Conservation (phyloP, 2,329 filamentous ascomycete species). For the Monosporascus sp. region DNA sequence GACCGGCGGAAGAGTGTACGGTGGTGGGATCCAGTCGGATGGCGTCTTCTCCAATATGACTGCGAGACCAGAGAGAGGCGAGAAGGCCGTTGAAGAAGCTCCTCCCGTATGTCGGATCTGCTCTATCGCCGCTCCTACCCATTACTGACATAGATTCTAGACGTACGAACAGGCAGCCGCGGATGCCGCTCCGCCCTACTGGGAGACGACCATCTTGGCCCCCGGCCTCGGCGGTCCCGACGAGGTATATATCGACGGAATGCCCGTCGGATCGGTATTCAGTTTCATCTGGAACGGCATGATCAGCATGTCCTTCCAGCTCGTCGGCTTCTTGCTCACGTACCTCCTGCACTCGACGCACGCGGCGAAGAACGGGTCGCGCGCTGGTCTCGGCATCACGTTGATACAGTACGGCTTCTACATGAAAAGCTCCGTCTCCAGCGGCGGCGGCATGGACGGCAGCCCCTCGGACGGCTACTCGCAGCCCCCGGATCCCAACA, state of each 20-base stretch:
- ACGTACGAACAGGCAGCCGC: slow-evolving; percentile 98
- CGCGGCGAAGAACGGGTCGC: slow-evolving; percentile 94
- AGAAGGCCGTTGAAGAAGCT: slow-evolving; percentile 74
- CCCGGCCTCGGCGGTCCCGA: slow-evolving; percentile 86
- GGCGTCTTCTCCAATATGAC: slow-evolving; percentile 95
- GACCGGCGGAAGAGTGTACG: slow-evolving; percentile 53
- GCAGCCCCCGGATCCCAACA: slow-evolving; percentile 79
- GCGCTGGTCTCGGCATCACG: slow-evolving; percentile 89
- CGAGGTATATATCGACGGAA: slow-evolving; percentile 94
- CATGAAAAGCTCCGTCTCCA: slow-evolving; percentile 65
- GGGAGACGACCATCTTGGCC: slow-evolving; percentile 96
- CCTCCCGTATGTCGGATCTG: slow-evolving; percentile 68
- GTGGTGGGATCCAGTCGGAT: slow-evolving; percentile 75
- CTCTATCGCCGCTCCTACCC: not conserved
- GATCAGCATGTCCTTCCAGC: slow-evolving; percentile 95
- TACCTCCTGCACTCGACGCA: slow-evolving; percentile 98
- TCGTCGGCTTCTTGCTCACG: slow-evolving; percentile 94
- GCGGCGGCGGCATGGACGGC: slow-evolving; percentile 39
- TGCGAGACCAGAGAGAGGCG: slow-evolving; percentile 80
- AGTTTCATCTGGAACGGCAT: slow-evolving; percentile 89
- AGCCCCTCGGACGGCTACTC: slow-evolving; percentile 53
- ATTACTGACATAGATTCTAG: slow-evolving; percentile 45
- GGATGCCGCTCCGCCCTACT: slow-evolving; percentile 93
- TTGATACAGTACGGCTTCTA: slow-evolving; percentile 96
- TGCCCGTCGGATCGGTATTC: slow-evolving; percentile 85